Evolutionary conservation across 2,329 filamentous ascomycete genomes (phyloP).

Genomic region (Berkeleyomyces rouxiae): DNA sequence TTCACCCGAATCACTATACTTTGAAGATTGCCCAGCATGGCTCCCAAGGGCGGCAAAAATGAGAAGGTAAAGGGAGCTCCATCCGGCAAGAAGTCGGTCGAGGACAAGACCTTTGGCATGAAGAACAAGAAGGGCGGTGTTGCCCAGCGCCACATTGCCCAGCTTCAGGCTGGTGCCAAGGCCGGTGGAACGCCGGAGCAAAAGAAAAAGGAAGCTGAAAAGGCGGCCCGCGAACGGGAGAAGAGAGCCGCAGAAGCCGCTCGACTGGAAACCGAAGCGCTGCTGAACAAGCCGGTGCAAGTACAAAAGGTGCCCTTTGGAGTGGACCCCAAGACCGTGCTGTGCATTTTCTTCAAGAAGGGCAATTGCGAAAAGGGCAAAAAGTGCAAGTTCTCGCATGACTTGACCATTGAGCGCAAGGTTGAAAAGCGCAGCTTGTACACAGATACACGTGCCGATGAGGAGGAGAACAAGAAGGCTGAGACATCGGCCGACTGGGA

Average conservation of each 20-base stretch:
- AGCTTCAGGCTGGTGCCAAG: conserved; percentile 58
- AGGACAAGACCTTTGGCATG: conserved; percentile 98
- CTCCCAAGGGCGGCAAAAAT: conserved; percentile 43
- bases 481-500: conserved; percentile 97
- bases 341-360: conserved; percentile 96
- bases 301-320: conserved; percentile 97
- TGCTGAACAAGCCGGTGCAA: conserved; percentile 84
- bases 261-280: conserved; percentile 58
- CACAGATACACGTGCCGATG: conserved; percentile 59
- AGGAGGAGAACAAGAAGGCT: conserved; percentile 64
- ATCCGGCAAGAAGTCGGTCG: conserved; percentile 53
- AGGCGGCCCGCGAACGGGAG: conserved; percentile 57
- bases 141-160: conserved; percentile 80
- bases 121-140: conserved; percentile 97
- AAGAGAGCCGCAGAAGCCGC: conserved; percentile 82
- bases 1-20: neutral
- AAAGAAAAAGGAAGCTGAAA: conserved; percentile 60
- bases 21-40: conserved; percentile 37
- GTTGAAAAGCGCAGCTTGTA: conserved; percentile 85
- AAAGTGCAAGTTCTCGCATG: conserved; percentile 97
- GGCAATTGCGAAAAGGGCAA: conserved; percentile 92
- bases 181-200: conserved; percentile 68
- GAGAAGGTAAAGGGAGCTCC: conserved; percentile 32
- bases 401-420: conserved; percentile 77
- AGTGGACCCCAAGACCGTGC: conserved; percentile 91